Base-by-base conservation (phyloP, 2,329 filamentous ascomycete genomes). In the Hymenoscyphus occultus region DNA sequence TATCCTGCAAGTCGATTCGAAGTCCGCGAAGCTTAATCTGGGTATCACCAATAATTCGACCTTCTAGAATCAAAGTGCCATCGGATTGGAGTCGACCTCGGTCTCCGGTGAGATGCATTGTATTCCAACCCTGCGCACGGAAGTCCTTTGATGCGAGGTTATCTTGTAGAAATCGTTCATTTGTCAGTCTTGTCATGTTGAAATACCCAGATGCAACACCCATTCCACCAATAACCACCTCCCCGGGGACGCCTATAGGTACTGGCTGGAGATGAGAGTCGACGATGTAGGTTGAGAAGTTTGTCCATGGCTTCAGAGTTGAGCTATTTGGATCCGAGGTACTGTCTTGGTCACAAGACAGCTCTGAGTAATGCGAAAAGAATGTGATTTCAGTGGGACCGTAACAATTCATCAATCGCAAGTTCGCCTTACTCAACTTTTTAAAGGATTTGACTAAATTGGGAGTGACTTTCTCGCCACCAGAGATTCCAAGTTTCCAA, bases 91-190 rank as follows among this genome's bases (percentile, higher is more conserved):
- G 67, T 2, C 73, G 70, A 1, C 77, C 80, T 10, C 65, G 69
- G 64, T 82, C 80, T 0, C 80, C 79, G 5, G 77, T 78, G 13
- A 71, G 73, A 65, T 80, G 77, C 60, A 66, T 3, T 13, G 32
- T 19, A 31, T 22, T 32, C 58, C 48, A 60, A 12, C 58, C 39
- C 14, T 7, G 14, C 6, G 7, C 7, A 5, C 14, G 9, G 32
- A 19, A 7, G 6, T 60, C 35, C 6, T 35, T 13, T 16, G 39
- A 5, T 4, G 58, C 39, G 32, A 60, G 42, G 4, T 3, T 39
- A 60, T 60, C 28, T 28, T 35, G 35, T 7, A 40, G 6, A 48
- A 63, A 63, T 48, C 28, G 3, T 31, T 48, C 14, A 13, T 3
- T 28, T 3, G 59, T 65, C 3, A 67, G 58, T 3, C 71, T 71